Evolutionary conservation across 495 filamentous ascomycete species (phyloP), one percentile per base, ranked within the genome.

Genomic region (Hypoxylon rickii): DNA sequence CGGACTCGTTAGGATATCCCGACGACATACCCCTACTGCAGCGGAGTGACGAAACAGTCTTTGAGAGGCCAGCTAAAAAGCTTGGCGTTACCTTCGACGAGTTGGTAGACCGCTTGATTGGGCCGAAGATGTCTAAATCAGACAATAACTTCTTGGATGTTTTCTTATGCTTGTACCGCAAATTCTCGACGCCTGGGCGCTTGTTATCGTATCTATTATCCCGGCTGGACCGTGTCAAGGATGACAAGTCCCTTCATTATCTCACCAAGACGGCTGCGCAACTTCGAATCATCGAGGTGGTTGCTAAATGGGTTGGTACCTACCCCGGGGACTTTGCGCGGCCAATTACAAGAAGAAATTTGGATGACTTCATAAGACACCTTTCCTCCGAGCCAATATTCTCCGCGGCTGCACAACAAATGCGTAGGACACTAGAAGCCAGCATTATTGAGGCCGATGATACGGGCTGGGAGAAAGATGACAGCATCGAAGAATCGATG

Each of bases 301-400:
- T 97, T 46, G 87, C 89, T 4, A 89, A 89, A 63, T 98, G 94
- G 94, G 82, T 92, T 1, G 83, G 85, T n/a, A 80, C 83, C 21
- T 96, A 97, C 72, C 91, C 94, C 0, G 93, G 89, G 2, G 94
- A 98, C 71, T 95, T 97, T 75, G 89, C 90, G 0, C 82, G 88
- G 61, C 83, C 87, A n/a, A 79, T 79, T 45, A 94, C 91, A 7
- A 84, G 84, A 47, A 81, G 80, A 56, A 79, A 75, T 6, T 74
- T 96, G 46, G 77, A 83, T 19, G 83, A 83, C 15, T 93, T 98
- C 63, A 83, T 96, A 7, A 65, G 73, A 13, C 76, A 79, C 8
- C 70, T 97, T 26, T 81, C 88, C 37, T 77, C 77, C 13, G 86
- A 86, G 50, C 82, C 87, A 36, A 84, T 90, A 43, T 92, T 92